A percentile compares a stretch with the other conserved stretches of the same genome.
These are phyloP conservation scores for Candida boidinii DNA, from an alignment of 805 yeast genomes.

Conservation along the genomic window DNA sequence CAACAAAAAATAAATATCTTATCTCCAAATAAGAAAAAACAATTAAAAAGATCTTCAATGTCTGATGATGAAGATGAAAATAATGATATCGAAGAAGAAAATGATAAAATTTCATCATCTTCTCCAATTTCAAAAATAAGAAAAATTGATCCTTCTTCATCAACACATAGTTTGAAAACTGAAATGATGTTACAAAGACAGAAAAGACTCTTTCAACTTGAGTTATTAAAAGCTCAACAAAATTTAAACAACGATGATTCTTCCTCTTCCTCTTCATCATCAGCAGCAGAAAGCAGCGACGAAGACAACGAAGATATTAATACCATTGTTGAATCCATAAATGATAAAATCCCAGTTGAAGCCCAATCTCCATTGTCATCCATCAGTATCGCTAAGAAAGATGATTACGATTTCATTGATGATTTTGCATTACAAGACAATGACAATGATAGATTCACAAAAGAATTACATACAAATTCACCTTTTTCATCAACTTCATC, in stretches of 20 bases:
- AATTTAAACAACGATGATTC: background rate
- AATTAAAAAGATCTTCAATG: background rate
- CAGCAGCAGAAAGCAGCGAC: no score
- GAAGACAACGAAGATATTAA: no score
- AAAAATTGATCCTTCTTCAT: slow-evolving; percentile 12
- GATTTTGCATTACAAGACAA: no score
- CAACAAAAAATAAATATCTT: background rate
- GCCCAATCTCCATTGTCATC: no score
- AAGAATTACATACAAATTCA: no score
- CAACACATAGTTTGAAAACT: slow-evolving; percentile 12
- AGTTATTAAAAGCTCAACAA: slow-evolving; percentile 10
- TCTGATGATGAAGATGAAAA: background rate
- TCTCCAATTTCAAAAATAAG: slow-evolving; percentile 17
- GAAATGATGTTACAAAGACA: slow-evolving; percentile 24
- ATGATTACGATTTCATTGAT: no score
- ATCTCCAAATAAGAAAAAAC: background rate
- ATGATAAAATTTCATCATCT: slow-evolving; percentile 5
- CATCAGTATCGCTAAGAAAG: no score
- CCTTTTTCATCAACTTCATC: no score
- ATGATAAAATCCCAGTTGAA: no score
- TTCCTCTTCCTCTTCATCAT: no score
- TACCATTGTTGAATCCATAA: no score
- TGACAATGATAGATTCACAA: no score
- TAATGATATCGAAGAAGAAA: background rate
- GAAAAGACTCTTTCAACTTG: slow-evolving; percentile 19